Conservation (phyloP, 83 land plant genomes). For the Diphasiastrum complanatum region DNA sequence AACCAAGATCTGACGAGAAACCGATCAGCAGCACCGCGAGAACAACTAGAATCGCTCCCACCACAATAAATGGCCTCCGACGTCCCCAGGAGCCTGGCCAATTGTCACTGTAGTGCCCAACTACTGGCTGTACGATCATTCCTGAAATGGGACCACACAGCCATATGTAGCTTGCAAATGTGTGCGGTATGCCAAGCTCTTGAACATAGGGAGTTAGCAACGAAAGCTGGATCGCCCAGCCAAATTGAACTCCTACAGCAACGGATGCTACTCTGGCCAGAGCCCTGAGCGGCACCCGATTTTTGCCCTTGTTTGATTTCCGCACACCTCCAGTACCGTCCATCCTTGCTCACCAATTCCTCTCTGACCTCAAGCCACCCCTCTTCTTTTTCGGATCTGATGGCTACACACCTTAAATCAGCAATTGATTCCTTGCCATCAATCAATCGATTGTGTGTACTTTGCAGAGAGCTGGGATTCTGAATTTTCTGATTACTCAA, state of each 20-base stretch:
- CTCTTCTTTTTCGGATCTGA: no score
- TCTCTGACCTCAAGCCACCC: no score
- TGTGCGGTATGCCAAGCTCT: slow-evolving; percentile 85
- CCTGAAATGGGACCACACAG: slow-evolving; percentile 94
- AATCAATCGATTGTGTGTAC: no score
- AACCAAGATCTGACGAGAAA: slow-evolving; percentile 70
- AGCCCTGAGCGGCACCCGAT: slow-evolving; percentile 29
- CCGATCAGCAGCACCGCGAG: slow-evolving; percentile 59
- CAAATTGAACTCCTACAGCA: slow-evolving; percentile 89
- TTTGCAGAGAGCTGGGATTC: no score
- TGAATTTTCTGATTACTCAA: no score
- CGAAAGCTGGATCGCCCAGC: slow-evolving; percentile 95
- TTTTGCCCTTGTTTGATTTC: slow-evolving; percentile 8
- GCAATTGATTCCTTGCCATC: no score
- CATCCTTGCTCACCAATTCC: no score
- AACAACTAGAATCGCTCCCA: slow-evolving; percentile 48
- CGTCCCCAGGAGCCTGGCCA: slow-evolving; percentile 53
- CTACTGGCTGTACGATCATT: slow-evolving; percentile 75
- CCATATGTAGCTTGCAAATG: slow-evolving; percentile 85
- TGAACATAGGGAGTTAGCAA: slow-evolving; percentile 91
- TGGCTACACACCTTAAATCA: no score
- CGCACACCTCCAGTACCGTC: no score
- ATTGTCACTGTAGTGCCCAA: slow-evolving; percentile 68
- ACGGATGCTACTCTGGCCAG: slow-evolving; percentile 51
- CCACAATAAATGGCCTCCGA: slow-evolving; percentile 67